Percentiles rank a stretch among this genome's conserved stretches.
Evolutionary conservation across 148 eudicot genomes (phyloP).

Genomic region (Drosera capensis): DNA sequence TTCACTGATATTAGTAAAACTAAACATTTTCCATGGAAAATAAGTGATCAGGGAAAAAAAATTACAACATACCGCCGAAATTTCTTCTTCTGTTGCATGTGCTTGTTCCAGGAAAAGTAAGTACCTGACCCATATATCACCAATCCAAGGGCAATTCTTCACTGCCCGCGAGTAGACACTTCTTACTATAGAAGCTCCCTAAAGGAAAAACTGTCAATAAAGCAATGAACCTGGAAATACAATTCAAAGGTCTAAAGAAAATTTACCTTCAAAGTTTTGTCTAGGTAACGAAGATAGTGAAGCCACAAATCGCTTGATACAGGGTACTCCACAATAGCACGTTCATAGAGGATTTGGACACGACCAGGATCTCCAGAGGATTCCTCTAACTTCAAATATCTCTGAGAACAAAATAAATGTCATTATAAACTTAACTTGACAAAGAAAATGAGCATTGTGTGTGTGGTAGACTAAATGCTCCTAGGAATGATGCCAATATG

Average conservation of each 20-base stretch:
- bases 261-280: slow-evolving; percentile 73
- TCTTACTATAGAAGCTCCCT: slow-evolving; percentile 49
- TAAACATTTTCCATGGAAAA: background rate
- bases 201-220: slow-evolving; percentile 7
- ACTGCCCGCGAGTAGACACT: slow-evolving; percentile 53
- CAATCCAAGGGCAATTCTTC: slow-evolving; percentile 85
- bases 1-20: background rate
- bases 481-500: too few relatives aligned
- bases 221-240: slow-evolving; percentile 3
- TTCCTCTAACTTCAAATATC: slow-evolving; percentile 75
- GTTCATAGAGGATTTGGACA: slow-evolving; percentile 75
- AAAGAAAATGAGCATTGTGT: background rate
- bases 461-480: too few relatives aligned
- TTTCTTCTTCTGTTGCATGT: slow-evolving; percentile 64
- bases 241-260: slow-evolving; percentile 1
- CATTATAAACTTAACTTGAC: background rate
- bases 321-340: slow-evolving; percentile 73
- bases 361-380: slow-evolving; percentile 87
- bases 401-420: slow-evolving; percentile 22
- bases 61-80: slow-evolving; percentile 39
- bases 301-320: slow-evolving; percentile 79
- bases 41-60: background rate
- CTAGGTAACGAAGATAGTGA: slow-evolving; percentile 68
- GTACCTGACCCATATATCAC: slow-evolving; percentile 79
- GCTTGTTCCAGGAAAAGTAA: slow-evolving; percentile 73